A percentile compares a stretch with the other conserved stretches of the same genome.
Evolutionary conservation across 2,329 filamentous ascomycete species (phyloP).

Genomic region (Triangularia verruculosa): DNA sequence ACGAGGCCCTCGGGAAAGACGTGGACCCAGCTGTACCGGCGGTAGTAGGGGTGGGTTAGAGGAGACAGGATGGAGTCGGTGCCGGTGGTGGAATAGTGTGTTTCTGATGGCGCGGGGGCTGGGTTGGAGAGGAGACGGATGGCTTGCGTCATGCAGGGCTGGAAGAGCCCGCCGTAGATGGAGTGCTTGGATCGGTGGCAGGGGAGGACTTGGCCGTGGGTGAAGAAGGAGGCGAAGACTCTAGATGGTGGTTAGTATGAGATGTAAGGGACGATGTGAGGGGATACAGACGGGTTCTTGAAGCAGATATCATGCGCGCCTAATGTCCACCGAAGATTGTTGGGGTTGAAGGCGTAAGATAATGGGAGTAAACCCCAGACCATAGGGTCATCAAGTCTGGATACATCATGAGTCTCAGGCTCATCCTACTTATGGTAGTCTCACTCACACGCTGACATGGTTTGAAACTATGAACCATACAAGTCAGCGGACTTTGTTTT

Average conservation of each 20-base stretch:
- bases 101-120: constrained; percentile 38
- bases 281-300: constrained; percentile 63
- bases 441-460: constrained; percentile 72
- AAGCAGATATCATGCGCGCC: constrained; percentile 97
- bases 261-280: neutral
- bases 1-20: constrained; percentile 95
- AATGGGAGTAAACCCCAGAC: constrained; percentile 88
- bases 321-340: constrained; percentile 81
- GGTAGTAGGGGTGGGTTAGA: constrained; percentile 64
- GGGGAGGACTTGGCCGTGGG: constrained; percentile 82
- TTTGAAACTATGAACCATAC: constrained; percentile 64
- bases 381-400: constrained; percentile 86
- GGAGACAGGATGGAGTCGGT: constrained; percentile 66
- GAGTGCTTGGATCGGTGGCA: constrained; percentile 82
- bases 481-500: constrained; percentile 10
- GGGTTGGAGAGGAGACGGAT: constrained; percentile 73
- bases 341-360: constrained; percentile 66
- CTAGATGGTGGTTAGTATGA: constrained; percentile 40
- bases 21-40: constrained; percentile 79
- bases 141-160: constrained; percentile 82
- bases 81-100: constrained; percentile 64
- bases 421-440: neutral
- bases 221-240: constrained; percentile 74
- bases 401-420: constrained; percentile 11
- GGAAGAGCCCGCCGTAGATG: constrained; percentile 77